Conservation (phyloP, 495 filamentous ascomycete genomes). For the Parathielavia appendiculata region DNA sequence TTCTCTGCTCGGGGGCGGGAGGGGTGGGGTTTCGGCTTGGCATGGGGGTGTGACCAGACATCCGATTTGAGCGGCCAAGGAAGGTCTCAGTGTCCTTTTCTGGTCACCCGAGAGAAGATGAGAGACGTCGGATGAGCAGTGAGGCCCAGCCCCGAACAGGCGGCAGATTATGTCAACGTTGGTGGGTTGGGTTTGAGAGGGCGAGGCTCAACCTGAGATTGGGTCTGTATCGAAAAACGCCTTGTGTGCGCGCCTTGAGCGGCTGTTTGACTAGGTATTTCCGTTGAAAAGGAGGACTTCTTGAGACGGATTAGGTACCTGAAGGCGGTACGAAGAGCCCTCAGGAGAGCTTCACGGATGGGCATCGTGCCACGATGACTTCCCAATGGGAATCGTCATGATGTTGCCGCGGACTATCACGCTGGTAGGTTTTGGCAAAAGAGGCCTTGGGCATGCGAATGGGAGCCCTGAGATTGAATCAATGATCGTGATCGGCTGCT, state of each 20-base stretch:
- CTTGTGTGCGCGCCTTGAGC: neutral
- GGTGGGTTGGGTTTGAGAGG: slow-evolving; percentile 8
- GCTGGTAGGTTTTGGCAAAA: slow-evolving; percentile 1
- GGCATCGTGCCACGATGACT: slow-evolving; percentile 10
- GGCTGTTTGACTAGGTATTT: neutral
- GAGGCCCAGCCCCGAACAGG: no score
- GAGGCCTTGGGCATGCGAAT: slow-evolving; percentile 12
- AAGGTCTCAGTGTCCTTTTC: slow-evolving; percentile 25
- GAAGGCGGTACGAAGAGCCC: neutral
- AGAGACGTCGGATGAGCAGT: slow-evolving; percentile 15
- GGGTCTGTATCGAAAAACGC: slow-evolving; percentile 8
- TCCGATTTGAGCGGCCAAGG: slow-evolving; percentile 25
- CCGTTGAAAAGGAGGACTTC: slow-evolving; percentile 20
- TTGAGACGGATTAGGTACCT: slow-evolving; percentile 20
- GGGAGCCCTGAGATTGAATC: slow-evolving; percentile 32
- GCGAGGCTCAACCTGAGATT: slow-evolving; percentile 17
- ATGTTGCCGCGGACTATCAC: slow-evolving; percentile 7
- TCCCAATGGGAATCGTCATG: slow-evolving; percentile 11
- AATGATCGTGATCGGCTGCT: slow-evolving; percentile 18
- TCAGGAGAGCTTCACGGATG: slow-evolving; percentile 9
- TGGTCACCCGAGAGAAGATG: slow-evolving; percentile 15
- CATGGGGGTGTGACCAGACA: slow-evolving; percentile 24
- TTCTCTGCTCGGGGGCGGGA: slow-evolving; percentile 18
- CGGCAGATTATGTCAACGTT: neutral
- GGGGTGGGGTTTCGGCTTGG: slow-evolving; percentile 18